Evolutionary conservation across 2,329 filamentous ascomycete species (phyloP).

Genomic region (Hymenoscyphus repandus): DNA sequence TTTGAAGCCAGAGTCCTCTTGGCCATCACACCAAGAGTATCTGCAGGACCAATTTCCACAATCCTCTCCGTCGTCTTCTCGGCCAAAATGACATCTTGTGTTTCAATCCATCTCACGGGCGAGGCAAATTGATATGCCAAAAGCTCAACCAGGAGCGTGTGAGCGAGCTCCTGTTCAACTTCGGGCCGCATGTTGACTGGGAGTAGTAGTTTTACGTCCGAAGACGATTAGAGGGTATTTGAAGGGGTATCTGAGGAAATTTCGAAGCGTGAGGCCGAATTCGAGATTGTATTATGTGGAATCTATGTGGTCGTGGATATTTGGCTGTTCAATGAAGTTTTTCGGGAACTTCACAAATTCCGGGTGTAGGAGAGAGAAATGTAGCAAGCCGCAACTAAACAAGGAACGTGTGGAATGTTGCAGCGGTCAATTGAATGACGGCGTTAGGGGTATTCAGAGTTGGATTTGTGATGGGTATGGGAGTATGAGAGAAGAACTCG

Average conservation of each 20-base stretch:
- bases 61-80: slow-evolving; percentile 96
- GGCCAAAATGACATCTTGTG: slow-evolving; percentile 97
- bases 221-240: slow-evolving; percentile 20
- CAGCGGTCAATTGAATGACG: neutral
- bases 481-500: neutral
- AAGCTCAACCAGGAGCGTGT: slow-evolving; percentile 96
- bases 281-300: neutral
- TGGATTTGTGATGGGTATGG: neutral
- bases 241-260: slow-evolving; percentile 11
- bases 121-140: slow-evolving; percentile 99
- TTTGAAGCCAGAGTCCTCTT: slow-evolving; percentile 93
- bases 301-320: slow-evolving; percentile 2
- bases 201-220: slow-evolving; percentile 22
- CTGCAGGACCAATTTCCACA: slow-evolving; percentile 93
- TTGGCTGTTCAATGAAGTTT: slow-evolving; percentile 4
- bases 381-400: slow-evolving; percentile 6
- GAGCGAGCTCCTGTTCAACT: slow-evolving; percentile 97
- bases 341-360: slow-evolving; percentile 9
- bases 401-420: neutral
- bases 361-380: slow-evolving; percentile 4
- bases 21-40: slow-evolving; percentile 96
- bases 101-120: slow-evolving; percentile 99
- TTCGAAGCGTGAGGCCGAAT: slow-evolving; percentile 3
- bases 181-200: slow-evolving; percentile 83
- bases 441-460: too few species aligned